phyloP scores from a whole-genome alignment of 1,284 basidiomycete genomes.

The Cutaneotrichosporon curvatum region DNA sequence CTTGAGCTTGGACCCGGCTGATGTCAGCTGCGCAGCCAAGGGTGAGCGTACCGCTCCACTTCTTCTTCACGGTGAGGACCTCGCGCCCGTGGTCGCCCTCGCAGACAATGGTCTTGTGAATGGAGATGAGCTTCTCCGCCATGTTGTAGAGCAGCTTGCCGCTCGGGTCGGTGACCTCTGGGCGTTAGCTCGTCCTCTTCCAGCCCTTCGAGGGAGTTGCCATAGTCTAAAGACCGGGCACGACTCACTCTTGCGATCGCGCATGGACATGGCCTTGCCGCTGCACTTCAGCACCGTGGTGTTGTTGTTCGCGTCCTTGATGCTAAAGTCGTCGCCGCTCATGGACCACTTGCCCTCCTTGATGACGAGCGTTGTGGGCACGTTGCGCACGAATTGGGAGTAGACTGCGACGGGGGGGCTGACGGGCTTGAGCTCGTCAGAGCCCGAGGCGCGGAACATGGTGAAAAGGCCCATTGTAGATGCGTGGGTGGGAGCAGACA shows the following conservation, averaged over 20 bases:
- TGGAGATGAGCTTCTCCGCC: conserved; percentile 34
- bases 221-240: too few species aligned
- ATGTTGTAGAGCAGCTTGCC: conserved; percentile 38
- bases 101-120: conserved; percentile 34
- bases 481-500: too few species aligned
- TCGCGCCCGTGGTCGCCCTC: conserved; percentile 28
- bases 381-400: conserved; percentile 24
- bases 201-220: too few species aligned
- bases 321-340: conserved; percentile 38
- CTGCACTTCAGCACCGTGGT: conserved; percentile 27
- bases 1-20: conserved; percentile 40
- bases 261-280: conserved; percentile 33
- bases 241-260: conserved; percentile 37
- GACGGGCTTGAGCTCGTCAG: conserved; percentile 26
- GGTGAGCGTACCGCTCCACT: conserved; percentile 23
- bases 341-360: conserved; percentile 42
- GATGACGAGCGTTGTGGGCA: conserved; percentile 37
- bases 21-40: neutral
- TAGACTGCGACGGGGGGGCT: conserved; percentile 37
- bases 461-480: conserved; percentile 19
- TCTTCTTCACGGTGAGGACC: conserved; percentile 35
- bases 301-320: conserved; percentile 37
- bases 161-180: conserved; percentile 37
- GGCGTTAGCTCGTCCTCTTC: neutral
- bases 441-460: conserved; percentile 24